Evolutionary conservation across 2,329 filamentous ascomycete species (phyloP).

Genomic region (Lachnum nothofagi): DNA sequence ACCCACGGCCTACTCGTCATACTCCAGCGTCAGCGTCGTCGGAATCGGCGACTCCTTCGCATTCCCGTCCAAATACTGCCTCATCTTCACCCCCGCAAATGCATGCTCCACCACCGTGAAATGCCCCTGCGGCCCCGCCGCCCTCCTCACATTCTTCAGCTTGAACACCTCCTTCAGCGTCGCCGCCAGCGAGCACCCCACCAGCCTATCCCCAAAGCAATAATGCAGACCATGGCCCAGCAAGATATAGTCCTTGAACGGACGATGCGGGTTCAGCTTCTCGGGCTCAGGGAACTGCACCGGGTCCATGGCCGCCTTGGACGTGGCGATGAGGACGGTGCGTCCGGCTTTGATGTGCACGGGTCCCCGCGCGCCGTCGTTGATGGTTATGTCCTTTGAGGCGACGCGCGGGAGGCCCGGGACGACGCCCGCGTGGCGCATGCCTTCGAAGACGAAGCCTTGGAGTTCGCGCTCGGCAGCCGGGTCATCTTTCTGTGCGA

Average conservation of each 20-base stretch:
- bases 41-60: slow-evolving; percentile 43
- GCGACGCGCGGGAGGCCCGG: slow-evolving; percentile 49
- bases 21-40: slow-evolving; percentile 39
- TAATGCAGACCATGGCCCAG: slow-evolving; percentile 39
- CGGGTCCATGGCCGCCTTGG: slow-evolving; percentile 39
- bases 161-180: slow-evolving; percentile 42
- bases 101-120: slow-evolving; percentile 42
- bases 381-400: slow-evolving; percentile 37
- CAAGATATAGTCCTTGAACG: slow-evolving; percentile 36
- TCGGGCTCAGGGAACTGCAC: slow-evolving; percentile 38
- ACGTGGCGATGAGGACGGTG: slow-evolving; percentile 40
- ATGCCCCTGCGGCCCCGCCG: slow-evolving; percentile 34
- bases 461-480: slow-evolving; percentile 43
- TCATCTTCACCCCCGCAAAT: slow-evolving; percentile 44
- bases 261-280: slow-evolving; percentile 39
- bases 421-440: slow-evolving; percentile 48
- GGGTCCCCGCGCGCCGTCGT: slow-evolving; percentile 44
- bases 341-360: slow-evolving; percentile 42
- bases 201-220: slow-evolving; percentile 38
- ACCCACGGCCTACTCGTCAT: slow-evolving; percentile 32
- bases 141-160: slow-evolving; percentile 39
- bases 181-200: slow-evolving; percentile 37
- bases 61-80: slow-evolving; percentile 44
- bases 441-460: slow-evolving; percentile 51
- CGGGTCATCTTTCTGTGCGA: slow-evolving; percentile 41